A percentile compares a stretch with the other conserved stretches of the same genome.
Evolutionary conservation across 108 stramenopile genomes (phyloP).

Genomic region (Fistulifera pelliculosa): DNA sequence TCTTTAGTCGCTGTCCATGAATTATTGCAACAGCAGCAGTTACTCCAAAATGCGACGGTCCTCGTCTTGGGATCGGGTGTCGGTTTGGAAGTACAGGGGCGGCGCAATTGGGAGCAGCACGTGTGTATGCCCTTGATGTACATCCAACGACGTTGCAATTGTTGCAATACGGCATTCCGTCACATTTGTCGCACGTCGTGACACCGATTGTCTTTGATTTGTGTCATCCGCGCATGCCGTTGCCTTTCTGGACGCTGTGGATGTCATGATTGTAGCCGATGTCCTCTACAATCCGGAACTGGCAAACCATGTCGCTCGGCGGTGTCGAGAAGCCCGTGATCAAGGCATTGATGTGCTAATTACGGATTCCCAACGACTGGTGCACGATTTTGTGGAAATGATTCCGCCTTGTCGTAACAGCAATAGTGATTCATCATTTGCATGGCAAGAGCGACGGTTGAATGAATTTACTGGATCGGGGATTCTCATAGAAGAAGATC

Average conservation of each 20-base stretch:
- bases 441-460: conserved; percentile 37
- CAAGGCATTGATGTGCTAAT: conserved; percentile 32
- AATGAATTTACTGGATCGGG: conserved; percentile 50
- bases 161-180: conserved; percentile 43
- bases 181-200: conserved; percentile 11
- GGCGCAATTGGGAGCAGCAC: conserved; percentile 51
- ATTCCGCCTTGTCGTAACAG: conserved; percentile 8
- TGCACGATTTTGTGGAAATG: conserved; percentile 39
- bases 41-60: conserved; percentile 19
- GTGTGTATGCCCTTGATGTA: conserved; percentile 68
- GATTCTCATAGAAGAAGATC: conserved; percentile 65
- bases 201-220: conserved; percentile 21
- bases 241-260: conserved; percentile 24
- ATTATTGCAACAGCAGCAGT: conserved; percentile 22
- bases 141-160: conserved; percentile 57
- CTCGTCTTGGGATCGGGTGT: conserved; percentile 70
- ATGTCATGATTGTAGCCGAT: conserved; percentile 65
- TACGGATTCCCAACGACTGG: conserved; percentile 74
- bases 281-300: conserved; percentile 64
- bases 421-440: conserved; percentile 17
- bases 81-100: conserved; percentile 65
- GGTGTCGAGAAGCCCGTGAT: conserved; percentile 36
- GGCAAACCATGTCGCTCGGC: conserved; percentile 43
- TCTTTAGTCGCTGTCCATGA: conserved; percentile 62
- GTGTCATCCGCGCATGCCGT: conserved; percentile 8